A percentile compares a stretch with the other conserved stretches of the same genome.
These are phyloP conservation scores for Agaricus bisporus DNA, from an alignment of 768 basidiomycete species.

Conservation along the genomic window DNA sequence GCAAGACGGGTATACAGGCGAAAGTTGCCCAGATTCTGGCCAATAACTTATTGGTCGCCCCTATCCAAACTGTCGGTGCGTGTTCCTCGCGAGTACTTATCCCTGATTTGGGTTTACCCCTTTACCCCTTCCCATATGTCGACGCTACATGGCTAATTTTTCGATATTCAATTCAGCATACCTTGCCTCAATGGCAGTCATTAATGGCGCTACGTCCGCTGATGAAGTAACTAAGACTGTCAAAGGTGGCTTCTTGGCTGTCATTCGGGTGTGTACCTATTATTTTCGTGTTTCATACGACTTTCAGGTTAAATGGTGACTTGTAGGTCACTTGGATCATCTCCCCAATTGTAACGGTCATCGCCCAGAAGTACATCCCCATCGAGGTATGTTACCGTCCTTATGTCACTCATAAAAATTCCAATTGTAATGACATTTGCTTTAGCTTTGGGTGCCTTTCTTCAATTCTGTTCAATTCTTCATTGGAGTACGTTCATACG, in stretches of 20 bases:
- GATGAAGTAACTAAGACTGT: slow-evolving; percentile 64
- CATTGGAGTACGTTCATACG: slow-evolving; percentile 52
- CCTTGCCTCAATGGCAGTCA: slow-evolving; percentile 76
- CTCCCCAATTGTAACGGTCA: slow-evolving; percentile 64
- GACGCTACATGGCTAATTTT: not conserved
- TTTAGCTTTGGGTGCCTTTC: slow-evolving; percentile 81
- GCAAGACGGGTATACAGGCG: slow-evolving; percentile 56
- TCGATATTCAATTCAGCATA: slow-evolving; percentile 37
- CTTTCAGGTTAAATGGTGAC: not conserved
- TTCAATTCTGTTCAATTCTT: slow-evolving; percentile 76
- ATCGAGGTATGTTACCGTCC: slow-evolving; percentile 46
- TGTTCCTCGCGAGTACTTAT: not conserved
- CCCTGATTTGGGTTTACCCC: too few species aligned
- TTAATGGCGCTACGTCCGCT: slow-evolving; percentile 68
- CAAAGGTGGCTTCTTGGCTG: slow-evolving; percentile 65
- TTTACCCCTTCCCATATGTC: not conserved
- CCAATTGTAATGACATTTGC: not conserved
- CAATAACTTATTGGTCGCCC: slow-evolving; percentile 71
- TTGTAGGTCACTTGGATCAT: slow-evolving; percentile 75
- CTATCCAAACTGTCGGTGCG: slow-evolving; percentile 66
- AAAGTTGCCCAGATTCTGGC: slow-evolving; percentile 71
- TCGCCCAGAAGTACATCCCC: slow-evolving; percentile 78
- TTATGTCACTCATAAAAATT: too few species aligned
- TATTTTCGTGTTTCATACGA: not conserved
- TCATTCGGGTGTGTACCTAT: slow-evolving; percentile 51